These are phyloP conservation scores for Metarhizium brunneum DNA, from an alignment of 2,329 filamentous ascomycete genomes.

Conservation along the genomic window DNA sequence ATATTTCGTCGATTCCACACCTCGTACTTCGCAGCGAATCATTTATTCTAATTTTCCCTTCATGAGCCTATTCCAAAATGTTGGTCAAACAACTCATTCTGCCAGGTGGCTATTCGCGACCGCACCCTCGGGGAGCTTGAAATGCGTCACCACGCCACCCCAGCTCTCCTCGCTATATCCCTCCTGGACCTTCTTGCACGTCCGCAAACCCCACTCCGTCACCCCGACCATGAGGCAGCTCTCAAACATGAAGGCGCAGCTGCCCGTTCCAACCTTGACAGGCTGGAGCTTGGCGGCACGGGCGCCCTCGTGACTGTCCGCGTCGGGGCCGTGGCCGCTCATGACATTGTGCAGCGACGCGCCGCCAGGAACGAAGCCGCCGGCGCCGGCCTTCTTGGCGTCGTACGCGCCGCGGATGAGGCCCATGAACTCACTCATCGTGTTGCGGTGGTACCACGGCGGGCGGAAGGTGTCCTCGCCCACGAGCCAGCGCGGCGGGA, in stretches of 20 bases:
- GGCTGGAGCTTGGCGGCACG: conserved; percentile 44
- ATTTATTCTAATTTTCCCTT: neutral
- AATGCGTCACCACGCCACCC: conserved; percentile 57
- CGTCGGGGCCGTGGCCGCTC: conserved; percentile 57
- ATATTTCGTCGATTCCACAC: too few relatives aligned
- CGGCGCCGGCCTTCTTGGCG: conserved; percentile 43
- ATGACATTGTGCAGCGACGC: conserved; percentile 61
- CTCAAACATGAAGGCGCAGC: conserved; percentile 63
- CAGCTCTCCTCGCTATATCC: conserved; percentile 62
- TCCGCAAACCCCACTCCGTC: conserved; percentile 57
- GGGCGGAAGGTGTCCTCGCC: conserved; percentile 62
- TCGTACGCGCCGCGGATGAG: conserved; percentile 50
- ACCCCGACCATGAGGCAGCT: conserved; percentile 62
- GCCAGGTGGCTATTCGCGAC: conserved; percentile 17
- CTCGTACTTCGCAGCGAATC: too few relatives aligned
- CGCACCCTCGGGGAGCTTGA: conserved; percentile 33
- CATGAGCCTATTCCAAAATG: neutral
- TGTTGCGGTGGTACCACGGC: conserved; percentile 65
- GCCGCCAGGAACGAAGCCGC: conserved; percentile 48
- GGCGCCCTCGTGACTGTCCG: conserved; percentile 45
- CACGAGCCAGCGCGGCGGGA: conserved; percentile 63
- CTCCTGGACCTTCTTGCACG: conserved; percentile 47
- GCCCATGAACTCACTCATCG: conserved; percentile 58
- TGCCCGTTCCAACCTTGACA: conserved; percentile 48
- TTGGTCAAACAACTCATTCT: neutral